Conservation (phyloP, 2,329 filamentous ascomycete species). For the Grosmannia serpens region DNA sequence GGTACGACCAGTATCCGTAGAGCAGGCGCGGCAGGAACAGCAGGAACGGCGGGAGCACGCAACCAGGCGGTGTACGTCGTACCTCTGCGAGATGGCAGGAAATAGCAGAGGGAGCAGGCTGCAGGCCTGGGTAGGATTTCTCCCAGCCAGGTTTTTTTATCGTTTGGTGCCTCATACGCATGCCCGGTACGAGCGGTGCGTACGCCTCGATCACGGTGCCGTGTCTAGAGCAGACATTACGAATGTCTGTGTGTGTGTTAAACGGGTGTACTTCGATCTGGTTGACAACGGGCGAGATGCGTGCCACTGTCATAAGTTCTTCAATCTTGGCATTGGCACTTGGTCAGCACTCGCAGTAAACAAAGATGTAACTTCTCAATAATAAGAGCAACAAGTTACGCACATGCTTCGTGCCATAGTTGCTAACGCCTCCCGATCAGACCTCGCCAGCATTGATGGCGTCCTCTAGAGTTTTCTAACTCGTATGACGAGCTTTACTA, state of each 20-base stretch:
- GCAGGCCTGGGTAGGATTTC: too few species aligned
- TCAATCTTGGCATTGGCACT: constrained; percentile 37
- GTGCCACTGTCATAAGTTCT: constrained; percentile 53
- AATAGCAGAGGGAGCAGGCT: too few species aligned
- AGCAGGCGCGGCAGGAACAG: too few species aligned
- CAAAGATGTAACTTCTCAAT: not conserved
- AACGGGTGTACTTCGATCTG: constrained; percentile 78
- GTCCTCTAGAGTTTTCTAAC: constrained; percentile 68
- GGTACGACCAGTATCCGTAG: too few species aligned
- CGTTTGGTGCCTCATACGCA: constrained; percentile 56
- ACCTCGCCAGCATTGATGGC: constrained; percentile 62
- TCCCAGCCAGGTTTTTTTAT: constrained; percentile 47
- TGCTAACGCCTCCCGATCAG: constrained; percentile 62
- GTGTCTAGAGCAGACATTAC: constrained; percentile 52
- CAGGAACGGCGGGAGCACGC: too few species aligned
- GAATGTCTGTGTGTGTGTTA: constrained; percentile 60
- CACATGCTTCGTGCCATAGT: constrained; percentile 65
- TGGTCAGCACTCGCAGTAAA: not conserved
- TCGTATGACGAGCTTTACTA: constrained; percentile 52
- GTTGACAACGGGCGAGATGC: constrained; percentile 57
- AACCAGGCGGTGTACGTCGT: too few species aligned
- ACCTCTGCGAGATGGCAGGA: too few species aligned
- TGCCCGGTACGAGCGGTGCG: constrained; percentile 60
- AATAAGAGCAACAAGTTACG: not conserved
- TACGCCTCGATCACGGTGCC: constrained; percentile 68